Evolutionary conservation across 139 green algal genomes (phyloP).

Genomic region (Micractinium conductrix): DNA sequence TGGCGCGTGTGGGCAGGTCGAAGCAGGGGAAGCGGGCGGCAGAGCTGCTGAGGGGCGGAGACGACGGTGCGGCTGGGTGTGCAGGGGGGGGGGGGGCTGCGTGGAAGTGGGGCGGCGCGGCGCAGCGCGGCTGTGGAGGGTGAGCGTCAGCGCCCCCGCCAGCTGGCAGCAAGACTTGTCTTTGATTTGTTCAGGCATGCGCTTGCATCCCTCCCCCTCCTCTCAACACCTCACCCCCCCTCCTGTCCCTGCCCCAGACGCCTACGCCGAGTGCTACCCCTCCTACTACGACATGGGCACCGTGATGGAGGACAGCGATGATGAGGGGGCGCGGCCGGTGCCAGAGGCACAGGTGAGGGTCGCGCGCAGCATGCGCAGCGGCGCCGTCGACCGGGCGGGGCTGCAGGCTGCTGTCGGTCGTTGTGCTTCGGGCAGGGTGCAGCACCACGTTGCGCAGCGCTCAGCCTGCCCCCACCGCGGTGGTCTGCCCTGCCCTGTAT

Average conservation of each 20-base stretch:
- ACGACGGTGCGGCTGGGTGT: conserved; percentile 34
- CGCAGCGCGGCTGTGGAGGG: too few relatives aligned
- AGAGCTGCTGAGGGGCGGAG: background rate
- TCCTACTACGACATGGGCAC: conserved; percentile 36
- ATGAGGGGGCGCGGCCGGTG: conserved; percentile 18
- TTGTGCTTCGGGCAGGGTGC: too few relatives aligned
- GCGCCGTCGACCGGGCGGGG: too few relatives aligned
- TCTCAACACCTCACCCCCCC: background rate
- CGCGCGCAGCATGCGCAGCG: background rate
- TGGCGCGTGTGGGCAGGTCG: background rate
- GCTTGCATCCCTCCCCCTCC: too few relatives aligned
- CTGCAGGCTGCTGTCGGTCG: too few relatives aligned
- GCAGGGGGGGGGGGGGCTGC: too few relatives aligned
- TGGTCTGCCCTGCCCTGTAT: background rate
- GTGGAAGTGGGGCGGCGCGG: too few relatives aligned
- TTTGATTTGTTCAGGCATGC: too few relatives aligned
- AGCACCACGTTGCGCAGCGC: too few relatives aligned
- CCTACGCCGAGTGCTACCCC: conserved; percentile 53
- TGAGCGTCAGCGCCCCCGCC: too few relatives aligned
- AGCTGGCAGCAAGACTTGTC: too few relatives aligned
- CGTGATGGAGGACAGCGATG: conserved; percentile 39
- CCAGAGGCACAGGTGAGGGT: background rate
- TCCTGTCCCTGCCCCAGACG: conserved; percentile 12
- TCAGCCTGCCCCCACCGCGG: too few relatives aligned
- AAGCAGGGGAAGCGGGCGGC: conserved; percentile 8